Evolutionary conservation across 2,329 filamentous ascomycete genomes (phyloP), one percentile per base, ranked within the genome.

Genomic region (Xylogone sp.): DNA sequence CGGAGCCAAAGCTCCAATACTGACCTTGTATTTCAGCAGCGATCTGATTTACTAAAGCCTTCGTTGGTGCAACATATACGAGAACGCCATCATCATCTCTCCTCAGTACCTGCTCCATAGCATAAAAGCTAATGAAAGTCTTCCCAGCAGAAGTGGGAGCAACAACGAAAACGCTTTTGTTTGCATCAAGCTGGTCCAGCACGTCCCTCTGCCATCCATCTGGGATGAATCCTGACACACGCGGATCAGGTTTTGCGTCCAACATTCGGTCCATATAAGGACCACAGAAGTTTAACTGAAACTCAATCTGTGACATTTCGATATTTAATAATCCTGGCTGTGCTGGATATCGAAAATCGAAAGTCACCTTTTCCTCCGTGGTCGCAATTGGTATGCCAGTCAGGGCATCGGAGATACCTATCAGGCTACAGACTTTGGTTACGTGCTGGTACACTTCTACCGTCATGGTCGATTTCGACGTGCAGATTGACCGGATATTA

Each of bases 61-160:
- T 93, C 0, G 88, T 92, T 0, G 88, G 88, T 0, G 87, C 88
- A 5, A 93, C 85, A 58, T 92, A 93, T 0, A 92, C 84, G 6
- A 93, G 69, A 2, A 92, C 77, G 2, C 81, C 83, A 46, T 90
- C 81, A 53, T 92, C 80, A 55, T 81, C 82, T 3, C 77, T 76
- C 62, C 86, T 76, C 9, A 93, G 71, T 1, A 91, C 73, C 62
- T 88, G 84, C 61, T 87, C 86, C 85, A 92, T 93, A 1, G 88
- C 88, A 59, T 93, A 91, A 66, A 92, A 93, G 1, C 82, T 87
- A 53, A 92, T 92, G 65, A 92, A 93, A 0, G 88, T 93, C 67
- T 92, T 93, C 56, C 88, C 88, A 0, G 88, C 84, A 21, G 84
- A 88, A 0, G 88, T 93, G 0, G 88, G 88, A 0, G 88, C 88